Conservation (phyloP, 768 basidiomycete species). For the Daedaleopsis nitida region DNA sequence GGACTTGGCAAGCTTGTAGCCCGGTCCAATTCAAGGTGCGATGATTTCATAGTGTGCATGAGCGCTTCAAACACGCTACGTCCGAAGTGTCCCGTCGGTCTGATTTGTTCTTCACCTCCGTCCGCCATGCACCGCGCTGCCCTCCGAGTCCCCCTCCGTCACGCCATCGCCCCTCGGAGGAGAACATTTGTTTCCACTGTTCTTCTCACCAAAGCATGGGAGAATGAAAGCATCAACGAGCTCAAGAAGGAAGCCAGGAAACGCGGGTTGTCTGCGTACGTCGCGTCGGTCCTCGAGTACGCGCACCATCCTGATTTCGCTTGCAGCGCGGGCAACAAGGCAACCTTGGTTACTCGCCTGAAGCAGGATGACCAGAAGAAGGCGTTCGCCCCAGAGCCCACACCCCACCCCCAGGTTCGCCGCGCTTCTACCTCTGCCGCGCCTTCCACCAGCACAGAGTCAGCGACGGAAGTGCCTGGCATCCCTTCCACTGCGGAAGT, state of each 20-base stretch:
- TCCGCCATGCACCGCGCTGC: conserved; percentile 33
- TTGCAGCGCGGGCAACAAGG: conserved; percentile 61
- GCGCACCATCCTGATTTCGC: conserved; percentile 10
- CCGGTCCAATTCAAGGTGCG: background rate
- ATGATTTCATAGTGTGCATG: background rate
- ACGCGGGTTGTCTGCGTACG: conserved; percentile 58
- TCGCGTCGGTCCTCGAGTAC: conserved; percentile 12
- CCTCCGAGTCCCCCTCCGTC: conserved; percentile 24
- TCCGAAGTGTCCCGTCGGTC: background rate
- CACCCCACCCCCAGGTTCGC: conserved; percentile 24
- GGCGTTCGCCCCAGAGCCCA: conserved; percentile 19
- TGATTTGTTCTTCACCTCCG: background rate
- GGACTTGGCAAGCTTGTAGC: background rate
- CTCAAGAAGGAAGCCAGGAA: conserved; percentile 55
- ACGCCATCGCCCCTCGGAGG: conserved; percentile 23
- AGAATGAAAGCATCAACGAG: conserved; percentile 49
- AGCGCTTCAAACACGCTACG: background rate
- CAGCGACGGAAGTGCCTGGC: conserved; percentile 38
- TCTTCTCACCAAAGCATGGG: conserved; percentile 58
- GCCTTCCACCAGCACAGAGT: conserved; percentile 21
- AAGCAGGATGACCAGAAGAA: conserved; percentile 48
- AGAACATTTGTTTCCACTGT: conserved; percentile 54
- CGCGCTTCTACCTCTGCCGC: conserved; percentile 21
- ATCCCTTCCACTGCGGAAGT: conserved; percentile 41
- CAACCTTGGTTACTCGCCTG: conserved; percentile 54